Base-by-base conservation (phyloP, 768 basidiomycete genomes). In the Nidularia sp. region DNA sequence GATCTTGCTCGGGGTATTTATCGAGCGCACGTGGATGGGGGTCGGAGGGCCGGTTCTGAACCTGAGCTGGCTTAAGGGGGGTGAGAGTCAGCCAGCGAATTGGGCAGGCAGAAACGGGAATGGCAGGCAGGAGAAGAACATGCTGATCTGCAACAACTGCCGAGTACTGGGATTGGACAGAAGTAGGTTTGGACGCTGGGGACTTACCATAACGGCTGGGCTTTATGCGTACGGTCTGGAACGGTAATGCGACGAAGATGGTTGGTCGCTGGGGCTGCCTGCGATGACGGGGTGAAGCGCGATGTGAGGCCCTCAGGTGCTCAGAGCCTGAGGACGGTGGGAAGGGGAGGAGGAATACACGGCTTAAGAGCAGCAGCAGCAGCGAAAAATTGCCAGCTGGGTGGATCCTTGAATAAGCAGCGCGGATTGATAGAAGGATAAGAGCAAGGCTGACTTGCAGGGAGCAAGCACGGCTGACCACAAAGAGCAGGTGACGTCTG, bases 31-130 rank as follows among this genome's bases (percentile, higher is more conserved):
- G 60, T 45, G 64, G 48, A 51, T 60, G 49, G 22, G 55, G 41
- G 43, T 73, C 68, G 9, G 68, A 60, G 1, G 68, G 65, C 8
- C 63, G 65, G 49, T 60, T 62, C 52, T 74, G 68, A 8, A 70
- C 66, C 54, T 69, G 69, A 6, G 66, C 65, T 31, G 71, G 70
- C 70, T 73, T 55, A 39, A 52, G 47, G 44, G 42, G 53, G 49
- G 42, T 36, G 32, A 15, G 12, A 50, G 10, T 32, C 2, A 34
- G 43, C n/a, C 12, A 15, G 34, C 32, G 10, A 18, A 43, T 22
- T 35, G 22, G 18, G n/a, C 35, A 54, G 31, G 51, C 18, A 5
- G 32, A 39, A 22, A 50, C 42, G 34, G 29, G 34, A n/a, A 33
- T 45, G 13, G 33, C 42, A 29, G 35, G 49, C 42, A 42, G 29